These are phyloP conservation scores for Nannochloropsis oceanica DNA, from an alignment of 108 stramenopile genomes.

Conservation along the genomic window DNA sequence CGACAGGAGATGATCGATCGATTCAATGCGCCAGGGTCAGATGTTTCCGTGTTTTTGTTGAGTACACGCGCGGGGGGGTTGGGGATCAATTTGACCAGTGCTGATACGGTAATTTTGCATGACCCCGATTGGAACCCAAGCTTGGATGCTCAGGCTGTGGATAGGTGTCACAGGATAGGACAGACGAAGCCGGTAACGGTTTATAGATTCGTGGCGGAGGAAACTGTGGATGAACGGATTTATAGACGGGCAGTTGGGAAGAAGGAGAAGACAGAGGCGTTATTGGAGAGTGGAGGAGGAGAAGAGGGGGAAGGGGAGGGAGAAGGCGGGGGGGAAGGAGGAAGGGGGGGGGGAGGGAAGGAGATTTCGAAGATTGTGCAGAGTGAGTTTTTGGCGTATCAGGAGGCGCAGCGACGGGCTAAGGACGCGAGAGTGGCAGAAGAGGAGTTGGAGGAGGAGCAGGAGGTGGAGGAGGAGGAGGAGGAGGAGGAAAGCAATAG, in stretches of 20 bases:
- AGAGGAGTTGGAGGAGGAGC: not conserved
- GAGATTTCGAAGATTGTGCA: not conserved
- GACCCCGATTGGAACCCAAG: conserved; percentile 41
- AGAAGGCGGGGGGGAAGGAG: not conserved
- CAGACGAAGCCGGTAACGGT: conserved; percentile 22
- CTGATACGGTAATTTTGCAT: conserved; percentile 40
- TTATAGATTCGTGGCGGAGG: conserved; percentile 32
- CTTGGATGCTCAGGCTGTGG: conserved; percentile 37
- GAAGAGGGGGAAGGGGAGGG: not conserved
- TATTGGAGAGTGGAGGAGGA: conserved; percentile 1
- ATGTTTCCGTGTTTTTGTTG: conserved; percentile 45
- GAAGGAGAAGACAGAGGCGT: conserved; percentile 15
- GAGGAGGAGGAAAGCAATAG: not conserved
- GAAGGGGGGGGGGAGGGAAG: not conserved
- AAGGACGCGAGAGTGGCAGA: not conserved
- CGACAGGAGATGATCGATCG: conserved; percentile 83
- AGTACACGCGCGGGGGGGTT: conserved; percentile 50
- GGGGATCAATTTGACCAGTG: conserved; percentile 46
- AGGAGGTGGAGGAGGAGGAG: not conserved
- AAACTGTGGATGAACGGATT: conserved; percentile 40
- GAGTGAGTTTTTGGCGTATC: not conserved
- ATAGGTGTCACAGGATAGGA: conserved; percentile 13
- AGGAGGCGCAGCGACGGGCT: not conserved
- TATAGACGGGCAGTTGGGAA: conserved; percentile 30
- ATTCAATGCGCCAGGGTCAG: conserved; percentile 32